Base-by-base conservation (phyloP, 805 yeast genomes). In the Nakazawaea pomicola region DNA sequence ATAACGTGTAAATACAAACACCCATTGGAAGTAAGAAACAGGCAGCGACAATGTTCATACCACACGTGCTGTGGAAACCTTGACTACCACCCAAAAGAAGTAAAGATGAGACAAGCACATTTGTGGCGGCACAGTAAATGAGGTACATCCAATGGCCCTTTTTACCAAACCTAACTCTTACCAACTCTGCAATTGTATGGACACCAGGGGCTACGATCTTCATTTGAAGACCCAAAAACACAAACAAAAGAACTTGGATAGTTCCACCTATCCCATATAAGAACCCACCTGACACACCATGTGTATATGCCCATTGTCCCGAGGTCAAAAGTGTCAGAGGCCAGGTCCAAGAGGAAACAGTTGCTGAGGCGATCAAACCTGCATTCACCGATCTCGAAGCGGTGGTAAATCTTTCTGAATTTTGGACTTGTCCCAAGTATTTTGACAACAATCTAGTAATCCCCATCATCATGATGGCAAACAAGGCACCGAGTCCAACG, bases 311-410 rank as follows among this genome's bases (percentile, higher is more conserved):
- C 68, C 68, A 59, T 3, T 63, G 53, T 1, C 67, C 60, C 3
- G 70, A 62, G 8, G 60, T 51, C 32, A 62, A 55, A 33, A 62
- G 54, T 21, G 66, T 69, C 33, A 68, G 65, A 6, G 70, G 67
- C 71, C 74, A 69, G 19, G 70, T 66, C 76, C 77, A 72, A 1
- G 72, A 62, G 9, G 68, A 60, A 9, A 70, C 72, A 3, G 65
- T 66, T 10, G 72, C 65, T 1, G 72, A 62, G 4, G 70, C 61
- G 18, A 68, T 66, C 12, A 72, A 50, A 14, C 76, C 76, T 7
- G 64, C 49, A 18, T 55, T 57, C 21, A 71, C 69, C 9, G 60
- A 49, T 49, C 77, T 58, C 2, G 62, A 56, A 15, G 72, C 71
- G 0, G 70, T 61, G 14, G 63, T 52, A 41, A 64, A 62, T 30